phyloP scores from a whole-genome alignment of 805 yeast genomes.

The Candida ponderosae region DNA sequence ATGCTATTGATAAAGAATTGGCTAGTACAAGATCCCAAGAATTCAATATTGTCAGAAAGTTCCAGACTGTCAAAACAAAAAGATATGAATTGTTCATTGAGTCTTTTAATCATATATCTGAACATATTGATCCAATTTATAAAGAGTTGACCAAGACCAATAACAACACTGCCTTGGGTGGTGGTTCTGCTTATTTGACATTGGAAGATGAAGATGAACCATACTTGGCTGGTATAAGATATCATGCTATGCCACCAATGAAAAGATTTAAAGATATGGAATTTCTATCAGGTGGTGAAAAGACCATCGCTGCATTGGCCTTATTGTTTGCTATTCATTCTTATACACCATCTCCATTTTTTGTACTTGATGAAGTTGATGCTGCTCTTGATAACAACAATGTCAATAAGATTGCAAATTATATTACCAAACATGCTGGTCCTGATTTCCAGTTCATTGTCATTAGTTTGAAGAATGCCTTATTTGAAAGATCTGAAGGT shows the following conservation, averaged over 20 bases:
- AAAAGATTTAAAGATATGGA: constrained; percentile 92
- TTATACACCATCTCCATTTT: constrained; percentile 89
- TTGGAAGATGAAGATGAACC: constrained; percentile 90
- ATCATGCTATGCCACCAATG: constrained; percentile 95
- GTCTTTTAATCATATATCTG: constrained; percentile 73
- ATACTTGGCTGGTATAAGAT: constrained; percentile 71
- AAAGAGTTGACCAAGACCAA: constrained; percentile 69
- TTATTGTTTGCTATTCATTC: constrained; percentile 86
- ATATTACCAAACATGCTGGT: constrained; percentile 67
- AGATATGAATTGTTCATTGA: constrained; percentile 59
- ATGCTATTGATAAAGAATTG: constrained; percentile 58
- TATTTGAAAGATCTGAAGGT: constrained; percentile 85
- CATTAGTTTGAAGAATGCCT: constrained; percentile 78
- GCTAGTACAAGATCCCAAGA: constrained; percentile 55
- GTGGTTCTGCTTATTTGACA: constrained; percentile 89
- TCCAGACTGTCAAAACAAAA: constrained; percentile 47
- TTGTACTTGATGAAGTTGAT: constrained; percentile 95
- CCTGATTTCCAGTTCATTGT: constrained; percentile 86
- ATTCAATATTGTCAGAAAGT: constrained; percentile 41
- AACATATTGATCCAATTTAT: constrained; percentile 66
- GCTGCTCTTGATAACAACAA: constrained; percentile 92
- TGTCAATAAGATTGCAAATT: constrained; percentile 80
- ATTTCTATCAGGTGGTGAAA: constrained; percentile 91
- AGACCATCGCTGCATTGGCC: constrained; percentile 93
- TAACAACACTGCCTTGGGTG: constrained; percentile 54